Conservation (phyloP, 805 yeast genomes). For the Zygoascus ofunaensis region DNA sequence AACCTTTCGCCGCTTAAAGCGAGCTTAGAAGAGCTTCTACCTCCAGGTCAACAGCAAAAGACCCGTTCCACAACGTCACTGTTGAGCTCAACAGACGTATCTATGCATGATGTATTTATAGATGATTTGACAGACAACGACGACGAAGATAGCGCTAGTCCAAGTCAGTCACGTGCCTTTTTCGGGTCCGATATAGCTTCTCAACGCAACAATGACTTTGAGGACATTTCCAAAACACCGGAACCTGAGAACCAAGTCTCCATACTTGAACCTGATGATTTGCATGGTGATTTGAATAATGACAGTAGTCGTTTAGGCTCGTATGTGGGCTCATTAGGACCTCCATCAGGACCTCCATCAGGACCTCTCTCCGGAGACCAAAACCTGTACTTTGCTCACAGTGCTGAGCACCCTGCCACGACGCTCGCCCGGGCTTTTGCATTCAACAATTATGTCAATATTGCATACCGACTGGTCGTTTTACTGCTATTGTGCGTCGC, state of each 20-base stretch:
- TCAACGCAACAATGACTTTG: background rate
- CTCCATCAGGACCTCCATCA: no score
- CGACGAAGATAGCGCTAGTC: background rate
- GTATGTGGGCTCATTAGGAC: no score
- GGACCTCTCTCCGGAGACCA: slow-evolving; percentile 23
- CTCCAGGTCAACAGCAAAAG: background rate
- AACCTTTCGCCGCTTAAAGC: background rate
- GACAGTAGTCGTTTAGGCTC: background rate
- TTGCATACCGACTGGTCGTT: background rate
- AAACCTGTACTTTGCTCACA: slow-evolving; percentile 46
- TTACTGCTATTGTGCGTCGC: slow-evolving; percentile 33
- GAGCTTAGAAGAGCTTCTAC: background rate
- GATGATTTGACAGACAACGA: background rate
- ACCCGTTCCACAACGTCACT: no score
- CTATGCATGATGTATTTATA: background rate
- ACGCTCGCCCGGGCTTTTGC: slow-evolving; percentile 32
- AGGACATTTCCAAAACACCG: background rate
- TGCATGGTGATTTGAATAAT: background rate
- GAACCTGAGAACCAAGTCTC: background rate
- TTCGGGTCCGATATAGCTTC: no score
- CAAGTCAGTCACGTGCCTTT: no score
- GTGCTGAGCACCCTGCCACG: slow-evolving; percentile 56
- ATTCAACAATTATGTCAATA: no score
- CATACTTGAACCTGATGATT: background rate
- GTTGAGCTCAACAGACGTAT: background rate